Evolutionary conservation across 768 basidiomycete genomes (phyloP).

Genomic region (Lactarius pseudohatsudake): DNA sequence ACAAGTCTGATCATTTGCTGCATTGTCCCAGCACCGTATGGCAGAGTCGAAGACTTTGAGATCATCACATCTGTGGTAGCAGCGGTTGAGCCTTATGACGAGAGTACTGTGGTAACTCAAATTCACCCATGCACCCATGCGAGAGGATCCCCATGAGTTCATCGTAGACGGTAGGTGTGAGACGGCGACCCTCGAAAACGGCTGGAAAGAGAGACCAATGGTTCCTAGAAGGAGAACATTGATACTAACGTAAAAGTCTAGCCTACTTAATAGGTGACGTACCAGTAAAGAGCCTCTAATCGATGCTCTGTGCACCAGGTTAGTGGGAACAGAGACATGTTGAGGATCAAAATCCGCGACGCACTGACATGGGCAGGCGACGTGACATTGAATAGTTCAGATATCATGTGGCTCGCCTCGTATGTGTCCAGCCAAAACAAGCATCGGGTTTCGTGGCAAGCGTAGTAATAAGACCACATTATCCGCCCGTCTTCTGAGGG

Average conservation of each 20-base stretch:
- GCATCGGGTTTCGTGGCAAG: not conserved
- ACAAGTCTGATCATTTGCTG: too few relatives aligned
- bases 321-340: not conserved
- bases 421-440: constrained; percentile 48
- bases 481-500: constrained; percentile 39
- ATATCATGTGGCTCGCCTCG: constrained; percentile 35
- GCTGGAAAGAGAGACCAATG: not conserved
- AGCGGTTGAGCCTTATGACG: not conserved
- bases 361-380: not conserved
- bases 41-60: not conserved
- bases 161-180: constrained; percentile 28
- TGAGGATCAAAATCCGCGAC: not conserved
- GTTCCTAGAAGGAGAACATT: not conserved
- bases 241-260: constrained; percentile 6
- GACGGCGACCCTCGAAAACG: constrained; percentile 6
- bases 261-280: not conserved
- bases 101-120: not conserved
- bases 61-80: not conserved
- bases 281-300: constrained; percentile 29
- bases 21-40: not conserved
- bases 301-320: not conserved
- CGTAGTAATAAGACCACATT: constrained; percentile 36
- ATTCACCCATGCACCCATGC: constrained; percentile 38
- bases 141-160: constrained; percentile 35
- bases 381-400: not conserved